Percentiles rank a stretch among this genome's conserved stretches.
Evolutionary conservation across 2,329 filamentous ascomycete species (phyloP).

Genomic region (Fusarium circinatum): DNA sequence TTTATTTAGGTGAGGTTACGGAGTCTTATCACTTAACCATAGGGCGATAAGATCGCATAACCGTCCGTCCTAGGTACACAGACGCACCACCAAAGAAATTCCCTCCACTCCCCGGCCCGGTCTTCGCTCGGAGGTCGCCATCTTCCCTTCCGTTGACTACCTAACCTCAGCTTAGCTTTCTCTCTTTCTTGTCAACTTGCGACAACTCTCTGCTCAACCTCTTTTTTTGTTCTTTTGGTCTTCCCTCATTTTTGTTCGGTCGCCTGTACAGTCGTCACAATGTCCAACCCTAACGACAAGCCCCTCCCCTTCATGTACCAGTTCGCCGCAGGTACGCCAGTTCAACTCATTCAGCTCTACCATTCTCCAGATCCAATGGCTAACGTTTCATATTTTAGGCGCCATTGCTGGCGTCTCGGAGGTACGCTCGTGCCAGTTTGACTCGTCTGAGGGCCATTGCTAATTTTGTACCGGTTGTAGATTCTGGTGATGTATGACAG

Average conservation of each 20-base stretch:
- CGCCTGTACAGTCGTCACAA: constrained; percentile 30
- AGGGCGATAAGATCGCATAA: constrained; percentile 38
- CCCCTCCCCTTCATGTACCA: constrained; percentile 94
- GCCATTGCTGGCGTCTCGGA: constrained; percentile 98
- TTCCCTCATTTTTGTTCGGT: constrained; percentile 1
- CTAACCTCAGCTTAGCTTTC: not conserved
- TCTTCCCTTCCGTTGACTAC: constrained; percentile 26
- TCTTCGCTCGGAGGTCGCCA: constrained; percentile 44
- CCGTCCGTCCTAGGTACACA: not conserved
- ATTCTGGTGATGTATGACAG: constrained; percentile 82
- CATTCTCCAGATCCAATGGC: constrained; percentile 24
- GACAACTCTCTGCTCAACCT: constrained; percentile 26
- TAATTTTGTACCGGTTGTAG: constrained; percentile 56
- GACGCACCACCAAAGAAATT: constrained; percentile 43
- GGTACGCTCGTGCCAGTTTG: constrained; percentile 62
- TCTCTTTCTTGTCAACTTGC: constrained; percentile 11
- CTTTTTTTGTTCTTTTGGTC: constrained; percentile 10
- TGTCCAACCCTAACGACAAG: constrained; percentile 63
- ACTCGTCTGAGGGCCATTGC: constrained; percentile 31
- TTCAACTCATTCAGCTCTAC: constrained; percentile 4
- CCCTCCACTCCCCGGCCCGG: constrained; percentile 43
- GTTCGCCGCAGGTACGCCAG: constrained; percentile 82
- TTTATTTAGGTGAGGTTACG: constrained; percentile 5
- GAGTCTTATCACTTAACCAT: constrained; percentile 37
- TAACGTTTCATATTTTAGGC: constrained; percentile 59